Evolutionary conservation across 2,329 filamentous ascomycete genomes (phyloP).

Genomic region (Clarireedia monteithiana): DNA sequence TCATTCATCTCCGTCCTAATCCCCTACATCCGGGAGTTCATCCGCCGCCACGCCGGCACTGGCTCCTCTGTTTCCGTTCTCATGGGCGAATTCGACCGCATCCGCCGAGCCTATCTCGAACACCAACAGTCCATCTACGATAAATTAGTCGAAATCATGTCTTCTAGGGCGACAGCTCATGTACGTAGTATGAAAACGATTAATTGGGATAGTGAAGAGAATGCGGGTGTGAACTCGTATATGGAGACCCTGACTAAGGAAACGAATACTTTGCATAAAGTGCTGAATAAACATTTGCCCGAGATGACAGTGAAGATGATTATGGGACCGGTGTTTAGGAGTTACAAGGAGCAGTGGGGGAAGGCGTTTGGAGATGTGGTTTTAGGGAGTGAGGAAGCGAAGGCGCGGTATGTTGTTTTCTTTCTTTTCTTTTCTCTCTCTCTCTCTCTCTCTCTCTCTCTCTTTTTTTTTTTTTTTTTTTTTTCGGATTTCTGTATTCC

Average conservation of each 20-base stretch:
- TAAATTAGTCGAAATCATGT: conserved; percentile 68
- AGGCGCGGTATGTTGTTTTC: conserved; percentile 45
- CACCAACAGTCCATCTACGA: conserved; percentile 66
- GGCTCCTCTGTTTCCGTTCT: conserved; percentile 45
- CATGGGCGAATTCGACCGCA: conserved; percentile 34
- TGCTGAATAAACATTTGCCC: conserved; percentile 58
- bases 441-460: too few species aligned
- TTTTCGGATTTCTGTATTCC: neutral
- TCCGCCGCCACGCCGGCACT: conserved; percentile 62
- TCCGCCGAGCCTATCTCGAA: conserved; percentile 41
- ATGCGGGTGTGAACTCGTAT: conserved; percentile 43
- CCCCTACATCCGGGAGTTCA: conserved; percentile 85
- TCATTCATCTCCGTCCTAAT: conserved; percentile 82
- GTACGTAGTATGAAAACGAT: conserved; percentile 57
- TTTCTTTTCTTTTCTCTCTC: conserved; percentile 2
- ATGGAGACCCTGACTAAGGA: conserved; percentile 69
- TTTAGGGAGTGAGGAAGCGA: conserved; percentile 51
- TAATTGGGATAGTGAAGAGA: conserved; percentile 39
- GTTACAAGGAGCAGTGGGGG: conserved; percentile 58
- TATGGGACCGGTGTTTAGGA: conserved; percentile 61
- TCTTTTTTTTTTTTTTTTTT: neutral
- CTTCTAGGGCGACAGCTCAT: conserved; percentile 51
- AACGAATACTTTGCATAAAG: conserved; percentile 60
- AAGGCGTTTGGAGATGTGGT: conserved; percentile 53
- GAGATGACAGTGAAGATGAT: conserved; percentile 58